phyloP scores from a whole-genome alignment of 1,139 yeast species.

The Scheffersomyces insectosa region DNA sequence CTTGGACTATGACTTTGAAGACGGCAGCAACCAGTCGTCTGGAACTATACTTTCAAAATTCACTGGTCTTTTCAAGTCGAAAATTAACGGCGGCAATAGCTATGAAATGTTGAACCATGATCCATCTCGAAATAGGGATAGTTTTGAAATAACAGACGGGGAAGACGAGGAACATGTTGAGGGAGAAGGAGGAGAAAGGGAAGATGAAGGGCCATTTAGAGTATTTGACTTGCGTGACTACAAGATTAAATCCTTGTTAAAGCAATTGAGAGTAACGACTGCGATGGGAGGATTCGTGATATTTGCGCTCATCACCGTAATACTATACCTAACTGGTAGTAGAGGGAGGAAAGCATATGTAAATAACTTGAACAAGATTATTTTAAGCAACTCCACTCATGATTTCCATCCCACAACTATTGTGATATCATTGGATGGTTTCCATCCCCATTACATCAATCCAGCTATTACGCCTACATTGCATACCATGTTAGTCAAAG shows the following conservation, averaged over 20 bases:
- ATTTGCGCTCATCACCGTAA: slow-evolving; percentile 6
- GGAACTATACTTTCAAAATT: background rate
- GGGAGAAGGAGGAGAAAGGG: slow-evolving; percentile 6
- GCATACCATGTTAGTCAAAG: slow-evolving; percentile 54
- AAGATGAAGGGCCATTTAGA: slow-evolving; percentile 11
- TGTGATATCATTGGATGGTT: slow-evolving; percentile 79
- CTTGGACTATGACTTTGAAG: slow-evolving; percentile 22
- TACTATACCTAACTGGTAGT: slow-evolving; percentile 5
- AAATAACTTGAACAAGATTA: slow-evolving; percentile 3
- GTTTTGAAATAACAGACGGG: slow-evolving; percentile 3
- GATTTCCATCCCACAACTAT: slow-evolving; percentile 76
- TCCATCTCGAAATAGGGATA: slow-evolving; percentile 2
- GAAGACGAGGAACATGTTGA: slow-evolving; percentile 6
- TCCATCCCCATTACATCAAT: slow-evolving; percentile 88
- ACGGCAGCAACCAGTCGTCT: background rate
- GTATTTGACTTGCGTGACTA: slow-evolving; percentile 28
- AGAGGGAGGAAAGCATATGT: background rate
- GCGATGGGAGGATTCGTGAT: slow-evolving; percentile 8
- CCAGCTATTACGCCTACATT: slow-evolving; percentile 67
- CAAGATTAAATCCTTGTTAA: slow-evolving; percentile 20
- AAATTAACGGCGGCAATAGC: background rate
- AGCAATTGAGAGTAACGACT: slow-evolving; percentile 14
- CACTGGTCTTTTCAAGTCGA: background rate
- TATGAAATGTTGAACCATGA: slow-evolving; percentile 11
- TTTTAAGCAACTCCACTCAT: slow-evolving; percentile 68